Evolutionary conservation across 2,329 filamentous ascomycete genomes (phyloP), one percentile per base, ranked within the genome.

Genomic region (Nakataea oryzae): DNA sequence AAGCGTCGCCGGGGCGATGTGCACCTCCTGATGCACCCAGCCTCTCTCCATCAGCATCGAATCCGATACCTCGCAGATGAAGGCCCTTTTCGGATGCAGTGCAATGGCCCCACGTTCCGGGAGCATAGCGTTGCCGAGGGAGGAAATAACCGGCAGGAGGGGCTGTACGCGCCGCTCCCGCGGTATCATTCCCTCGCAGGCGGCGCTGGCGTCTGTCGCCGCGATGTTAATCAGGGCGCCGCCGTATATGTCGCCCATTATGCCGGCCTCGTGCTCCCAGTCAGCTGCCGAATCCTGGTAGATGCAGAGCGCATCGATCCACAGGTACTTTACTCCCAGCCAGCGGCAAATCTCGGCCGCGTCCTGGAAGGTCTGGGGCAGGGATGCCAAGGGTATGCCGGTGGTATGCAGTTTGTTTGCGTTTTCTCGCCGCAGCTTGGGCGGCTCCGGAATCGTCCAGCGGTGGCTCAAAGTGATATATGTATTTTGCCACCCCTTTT

Each of bases 291-390:
- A 41, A 30, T 66, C 61, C 24, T 69, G 66, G 21, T 66, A 60
- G 58, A 68, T 65, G 58, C 65, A 65, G 2, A 68, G 63, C 7
- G 64, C 62, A 57, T 68, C 66, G 34, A 68, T 66, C 67, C 66
- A 68, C 24, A 67, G 41, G 30, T 66, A 66, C 30, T 54, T 54
- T 9, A 64, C 58, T 5, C 63, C 64, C 24, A 69, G 62, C 1
- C n/a, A 24, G 3, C 60, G 56, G 2, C 63, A 61, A 11, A 64
- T 57, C 11, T 55, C 29, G 28, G 67, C 60, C 17, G 63, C 64
- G 29, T 68, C 64, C 28, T 55, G 63, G 61, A 68, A 62, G 11
- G 62, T 64, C 9, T 24, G 50, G 24, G 62, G 62, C 24, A 67
- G 62, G 2, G 26, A n/a, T 3, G 47, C 28, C 6, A 65, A 11